Base-by-base conservation (phyloP, 2,329 filamentous ascomycete genomes). In the Tolypocladium capitatum region DNA sequence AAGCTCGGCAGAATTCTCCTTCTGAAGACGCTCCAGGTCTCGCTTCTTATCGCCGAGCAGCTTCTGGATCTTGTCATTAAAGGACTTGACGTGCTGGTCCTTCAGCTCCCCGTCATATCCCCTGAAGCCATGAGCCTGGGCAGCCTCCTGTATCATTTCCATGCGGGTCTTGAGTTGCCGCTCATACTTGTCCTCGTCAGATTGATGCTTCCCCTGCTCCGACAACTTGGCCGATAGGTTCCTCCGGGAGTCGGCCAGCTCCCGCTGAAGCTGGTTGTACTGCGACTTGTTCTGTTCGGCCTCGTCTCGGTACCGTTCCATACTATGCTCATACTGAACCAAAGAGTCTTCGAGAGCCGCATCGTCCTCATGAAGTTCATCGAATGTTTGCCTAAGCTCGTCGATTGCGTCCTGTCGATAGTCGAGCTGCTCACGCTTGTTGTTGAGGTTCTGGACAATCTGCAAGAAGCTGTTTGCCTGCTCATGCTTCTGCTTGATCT, bases 171-270 rank as follows among this genome's bases (percentile, higher is more conserved):
- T 72, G 4, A 95, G 62, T 54, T 96, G 86, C 4, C 84, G 79
- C 60, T 96, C 87, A 60, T 92, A 87, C 57, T 84, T 86, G 52
- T 86, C 83, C 67, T 91, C 89, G 60, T 95, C 84, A 2, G 90
- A 91, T 63, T 92, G 80, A 55, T 84, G 81, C 55, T 83, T 86
- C 40, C 91, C 91, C 56, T 80, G 75, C 55, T 89, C 83, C 1
- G 76, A 69, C 34, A 78, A 68, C 56, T 80, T 80, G 21, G 60
- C 55, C 1, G 74, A 74, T 38, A 78, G 62, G 5, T 71, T 63
- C 34, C 61, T 68, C 32, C 76, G 73, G 8, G 68, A 65, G 4
- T 63, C 52, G 2, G 62, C 60, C 13, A 80, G 61, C 9, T 72
- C 68, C 2, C 63, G 60, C 50, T 79, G 73, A n/a, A 94, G 71